A percentile compares a stretch with the other conserved stretches of the same genome.
Conservation (phyloP, 805 yeast species). For the Cyberlindnera misumaiensis region DNA sequence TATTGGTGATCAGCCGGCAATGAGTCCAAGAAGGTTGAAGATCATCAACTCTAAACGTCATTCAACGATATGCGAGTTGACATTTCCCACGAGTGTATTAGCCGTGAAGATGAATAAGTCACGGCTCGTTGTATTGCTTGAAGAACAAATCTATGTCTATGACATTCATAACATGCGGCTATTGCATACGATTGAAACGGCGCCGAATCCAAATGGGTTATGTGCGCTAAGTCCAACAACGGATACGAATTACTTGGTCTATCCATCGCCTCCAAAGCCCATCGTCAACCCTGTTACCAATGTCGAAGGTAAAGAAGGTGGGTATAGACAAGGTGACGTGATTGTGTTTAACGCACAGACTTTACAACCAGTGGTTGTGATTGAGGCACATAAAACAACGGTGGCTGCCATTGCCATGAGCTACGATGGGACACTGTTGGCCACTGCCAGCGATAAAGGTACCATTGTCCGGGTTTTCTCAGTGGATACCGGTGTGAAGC, state of each 20-base stretch:
- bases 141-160: constrained; percentile 63
- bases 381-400: constrained; percentile 69
- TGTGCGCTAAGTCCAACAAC: constrained; percentile 52
- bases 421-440: constrained; percentile 56
- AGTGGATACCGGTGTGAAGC: constrained; percentile 52
- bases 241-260: constrained; percentile 53
- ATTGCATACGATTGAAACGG: constrained; percentile 46
- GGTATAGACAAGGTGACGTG: constrained; percentile 50
- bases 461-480: constrained; percentile 68
- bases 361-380: constrained; percentile 57
- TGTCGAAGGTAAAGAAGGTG: constrained; percentile 12
- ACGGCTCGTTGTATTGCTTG: constrained; percentile 52
- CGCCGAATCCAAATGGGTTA: constrained; percentile 45
- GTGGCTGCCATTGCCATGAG: constrained; percentile 60
- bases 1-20: constrained; percentile 55
- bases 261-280: constrained; percentile 70
- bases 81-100: constrained; percentile 57
- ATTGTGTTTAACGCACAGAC: constrained; percentile 57
- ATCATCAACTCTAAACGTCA: constrained; percentile 71
- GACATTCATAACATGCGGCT: constrained; percentile 67
- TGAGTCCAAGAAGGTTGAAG: constrained; percentile 75
- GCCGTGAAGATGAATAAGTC: constrained; percentile 60
- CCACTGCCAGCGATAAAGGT: constrained; percentile 74
- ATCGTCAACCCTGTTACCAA: constrained; percentile 10
- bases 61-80: constrained; percentile 59